Base-by-base conservation (phyloP, 345 rosid species). In the Erodium maritimum region DNA sequence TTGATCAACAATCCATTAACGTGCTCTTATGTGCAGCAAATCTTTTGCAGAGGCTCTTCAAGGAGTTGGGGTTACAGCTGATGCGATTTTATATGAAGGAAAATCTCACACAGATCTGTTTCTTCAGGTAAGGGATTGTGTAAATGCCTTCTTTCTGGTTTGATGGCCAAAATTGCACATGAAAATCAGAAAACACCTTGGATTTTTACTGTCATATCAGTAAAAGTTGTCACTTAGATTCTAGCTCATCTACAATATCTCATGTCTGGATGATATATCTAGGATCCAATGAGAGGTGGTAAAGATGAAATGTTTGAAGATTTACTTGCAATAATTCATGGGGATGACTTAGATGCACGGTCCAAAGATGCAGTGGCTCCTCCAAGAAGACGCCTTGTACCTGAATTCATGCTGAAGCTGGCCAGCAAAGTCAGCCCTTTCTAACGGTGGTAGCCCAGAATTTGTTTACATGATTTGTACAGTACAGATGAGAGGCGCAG, bases 211-310 rank as follows among this genome's bases (percentile, higher is more conserved):
- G 50, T 37, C 34, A 4, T 9, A 18, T 21, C 52, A 16, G 52
- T 2, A 1, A 19, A 50, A 50, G 17, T 1, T 50, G 17, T n/a
- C 55, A 52, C 21, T 13, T 50, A n/a, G n/a, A n/a, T n/a, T n/a
- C n/a, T n/a, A n/a, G n/a, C n/a, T n/a, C n/a, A n/a, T n/a, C n/a
- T n/a, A n/a, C 53, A 50, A 50, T n/a, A 16, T 50, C 21, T n/a
- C 21, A 18, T n/a, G 22, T 18, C 10, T 52, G 22, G n/a, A 18
- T 52, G 22, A 53, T 50, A 53, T 20, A 50, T 60, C 46, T 73
- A 91, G 99, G 99, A 89, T 80, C 99, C 99, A 10, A 68, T 93
- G 75, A 79, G 99, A 78, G 99, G 99, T 0, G 96, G 99, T 50
- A 69, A 79, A 70, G 96, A 93, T 54, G 83, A 87, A 50, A 60